A percentile compares a stretch with the other conserved stretches of the same genome.
Conservation (phyloP, 2,329 filamentous ascomycete species). For the Chaetomium sp. region DNA sequence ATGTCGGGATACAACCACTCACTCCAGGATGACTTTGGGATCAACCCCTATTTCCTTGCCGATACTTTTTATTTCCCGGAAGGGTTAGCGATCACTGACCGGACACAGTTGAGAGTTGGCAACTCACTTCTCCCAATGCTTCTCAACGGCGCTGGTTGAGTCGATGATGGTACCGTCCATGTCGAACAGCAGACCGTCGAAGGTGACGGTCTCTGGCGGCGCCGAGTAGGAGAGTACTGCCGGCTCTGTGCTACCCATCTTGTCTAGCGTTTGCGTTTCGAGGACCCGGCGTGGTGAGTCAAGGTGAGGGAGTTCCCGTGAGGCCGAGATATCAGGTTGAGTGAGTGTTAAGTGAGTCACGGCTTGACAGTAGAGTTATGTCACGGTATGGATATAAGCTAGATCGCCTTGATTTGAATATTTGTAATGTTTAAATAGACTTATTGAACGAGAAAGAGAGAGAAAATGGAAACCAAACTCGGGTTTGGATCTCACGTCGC, state of each 20-base stretch:
- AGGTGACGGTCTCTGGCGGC: constrained; percentile 50
- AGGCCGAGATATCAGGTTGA: not conserved
- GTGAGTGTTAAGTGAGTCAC: not conserved
- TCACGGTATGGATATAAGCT: not conserved
- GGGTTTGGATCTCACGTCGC: not conserved
- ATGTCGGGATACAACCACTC: constrained; percentile 9
- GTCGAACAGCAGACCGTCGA: constrained; percentile 66
- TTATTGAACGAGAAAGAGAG: not conserved
- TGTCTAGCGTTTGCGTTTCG: not conserved
- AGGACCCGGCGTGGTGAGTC: not conserved
- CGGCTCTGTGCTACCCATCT: constrained; percentile 33
- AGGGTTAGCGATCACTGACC: not conserved
- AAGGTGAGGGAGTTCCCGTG: not conserved
- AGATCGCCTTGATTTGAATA: not conserved
- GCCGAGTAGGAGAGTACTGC: constrained; percentile 43
- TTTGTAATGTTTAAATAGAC: not conserved
- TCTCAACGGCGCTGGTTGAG: constrained; percentile 73
- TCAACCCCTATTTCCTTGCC: constrained; percentile 82
- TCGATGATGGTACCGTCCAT: constrained; percentile 86
- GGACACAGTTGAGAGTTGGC: too few relatives aligned
- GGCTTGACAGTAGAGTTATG: not conserved
- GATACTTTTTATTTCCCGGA: constrained; percentile 53
- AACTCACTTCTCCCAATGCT: constrained; percentile 72
- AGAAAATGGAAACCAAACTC: not conserved
- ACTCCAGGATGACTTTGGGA: constrained; percentile 77